A percentile compares a stretch with the other conserved stretches of the same genome.
These are phyloP conservation scores for Flaveria trinervia DNA, from an alignment of 129 eudicot species.

Conservation along the genomic window DNA sequence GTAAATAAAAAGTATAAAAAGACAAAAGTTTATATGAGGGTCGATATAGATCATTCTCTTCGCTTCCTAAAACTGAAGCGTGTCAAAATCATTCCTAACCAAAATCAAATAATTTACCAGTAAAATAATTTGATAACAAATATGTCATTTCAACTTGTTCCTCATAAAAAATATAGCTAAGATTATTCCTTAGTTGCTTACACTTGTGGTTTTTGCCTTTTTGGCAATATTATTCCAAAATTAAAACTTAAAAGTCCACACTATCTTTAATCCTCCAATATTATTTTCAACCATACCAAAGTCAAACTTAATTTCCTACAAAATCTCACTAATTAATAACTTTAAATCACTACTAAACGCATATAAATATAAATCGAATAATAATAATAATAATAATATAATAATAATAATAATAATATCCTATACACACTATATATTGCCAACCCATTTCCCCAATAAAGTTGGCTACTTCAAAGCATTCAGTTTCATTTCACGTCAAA, in stretches of 20 bases:
- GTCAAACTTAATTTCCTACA: constrained; percentile 4
- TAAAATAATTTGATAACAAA: no score
- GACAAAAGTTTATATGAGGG: no score
- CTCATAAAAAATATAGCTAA: neutral
- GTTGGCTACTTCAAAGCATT: constrained; percentile 39
- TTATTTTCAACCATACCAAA: neutral
- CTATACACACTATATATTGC: neutral
- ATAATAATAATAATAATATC: no score
- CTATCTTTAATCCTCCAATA: neutral
- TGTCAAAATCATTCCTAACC: no score
- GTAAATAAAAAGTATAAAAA: no score
- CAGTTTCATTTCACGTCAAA: constrained; percentile 42
- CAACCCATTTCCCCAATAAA: constrained; percentile 17
- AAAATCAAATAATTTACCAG: no score
- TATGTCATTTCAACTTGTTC: no score
- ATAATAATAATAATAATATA: no score
- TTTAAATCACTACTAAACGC: neutral
- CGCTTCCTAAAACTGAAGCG: no score
- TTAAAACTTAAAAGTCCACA: neutral
- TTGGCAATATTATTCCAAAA: neutral
- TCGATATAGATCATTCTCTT: no score
- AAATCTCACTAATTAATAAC: neutral
- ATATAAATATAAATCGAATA: neutral
- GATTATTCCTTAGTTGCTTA: neutral
- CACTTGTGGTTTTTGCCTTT: neutral